phyloP scores from a whole-genome alignment of 1,139 yeast species.

The Geotrichum restrictum region DNA sequence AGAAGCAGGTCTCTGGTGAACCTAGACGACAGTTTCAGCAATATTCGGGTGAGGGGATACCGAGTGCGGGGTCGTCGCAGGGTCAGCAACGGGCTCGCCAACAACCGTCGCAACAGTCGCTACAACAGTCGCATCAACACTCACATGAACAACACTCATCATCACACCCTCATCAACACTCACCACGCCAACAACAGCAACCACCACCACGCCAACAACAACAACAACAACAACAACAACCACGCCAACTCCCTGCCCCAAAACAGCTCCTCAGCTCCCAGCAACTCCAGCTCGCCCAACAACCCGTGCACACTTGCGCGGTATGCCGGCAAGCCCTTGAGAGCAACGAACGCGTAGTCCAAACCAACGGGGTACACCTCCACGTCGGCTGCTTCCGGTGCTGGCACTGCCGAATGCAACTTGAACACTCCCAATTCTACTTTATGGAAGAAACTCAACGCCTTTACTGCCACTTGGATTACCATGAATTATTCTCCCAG shows the following conservation, averaged over 20 bases:
- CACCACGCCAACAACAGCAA: background rate
- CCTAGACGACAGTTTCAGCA: no score
- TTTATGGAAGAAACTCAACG: constrained; percentile 20
- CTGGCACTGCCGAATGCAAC: constrained; percentile 31
- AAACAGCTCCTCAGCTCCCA: constrained; percentile 12
- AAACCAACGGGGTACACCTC: constrained; percentile 29
- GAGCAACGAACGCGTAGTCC: constrained; percentile 27
- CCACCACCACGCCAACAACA: background rate
- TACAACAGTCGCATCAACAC: background rate
- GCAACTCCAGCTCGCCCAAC: constrained; percentile 15
- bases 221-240: constrained; percentile 1
- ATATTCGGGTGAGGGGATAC: no score
- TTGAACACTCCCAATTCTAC: constrained; percentile 37
- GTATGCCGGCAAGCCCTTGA: constrained; percentile 21
- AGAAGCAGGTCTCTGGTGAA: no score
- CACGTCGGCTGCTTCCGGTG: constrained; percentile 37
- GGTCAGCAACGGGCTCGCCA: no score
- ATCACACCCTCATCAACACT: constrained; percentile 5
- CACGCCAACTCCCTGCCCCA: constrained; percentile 6
- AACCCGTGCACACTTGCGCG: constrained; percentile 19
- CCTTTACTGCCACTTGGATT: constrained; percentile 38
- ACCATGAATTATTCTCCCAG: constrained; percentile 36
- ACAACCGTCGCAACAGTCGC: background rate
- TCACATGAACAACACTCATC: background rate
- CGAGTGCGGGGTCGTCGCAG: no score